Conservation (phyloP, 176 grass and related monocot species). For the Elymus sibiricus region DNA sequence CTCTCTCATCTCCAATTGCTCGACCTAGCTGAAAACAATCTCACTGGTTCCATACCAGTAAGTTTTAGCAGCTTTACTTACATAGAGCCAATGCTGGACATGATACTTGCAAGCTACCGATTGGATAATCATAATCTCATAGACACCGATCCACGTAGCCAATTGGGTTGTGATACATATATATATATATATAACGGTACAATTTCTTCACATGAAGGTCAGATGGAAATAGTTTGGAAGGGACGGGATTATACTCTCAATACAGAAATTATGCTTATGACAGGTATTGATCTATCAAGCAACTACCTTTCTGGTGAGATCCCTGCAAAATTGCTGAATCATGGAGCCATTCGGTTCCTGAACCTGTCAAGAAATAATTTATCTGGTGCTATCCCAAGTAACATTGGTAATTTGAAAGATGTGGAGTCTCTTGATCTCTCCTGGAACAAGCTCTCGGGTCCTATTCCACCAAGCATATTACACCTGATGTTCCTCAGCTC, state of each 20-base stretch:
- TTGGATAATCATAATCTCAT: neutral
- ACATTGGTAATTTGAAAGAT: neutral
- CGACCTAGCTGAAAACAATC: slow-evolving; percentile 33
- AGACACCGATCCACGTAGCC: too few species aligned
- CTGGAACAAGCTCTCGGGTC: slow-evolving; percentile 10
- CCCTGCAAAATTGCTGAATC: neutral
- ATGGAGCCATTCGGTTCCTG: neutral
- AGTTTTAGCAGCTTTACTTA: neutral
- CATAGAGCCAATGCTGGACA: neutral
- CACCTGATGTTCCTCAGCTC: neutral
- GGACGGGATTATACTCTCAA: neutral
- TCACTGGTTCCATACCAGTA: slow-evolving; percentile 3
- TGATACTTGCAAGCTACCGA: neutral
- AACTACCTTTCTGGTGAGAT: slow-evolving; percentile 28
- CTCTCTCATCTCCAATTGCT: slow-evolving; percentile 22
- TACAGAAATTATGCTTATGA: neutral
- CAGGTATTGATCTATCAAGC: slow-evolving; percentile 24
- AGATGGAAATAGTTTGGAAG: slow-evolving; percentile 2
- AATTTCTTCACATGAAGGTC: neutral
- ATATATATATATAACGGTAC: neutral
- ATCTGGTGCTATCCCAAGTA: neutral
- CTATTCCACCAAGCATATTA: slow-evolving; percentile 19
- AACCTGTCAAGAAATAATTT: slow-evolving; percentile 18
- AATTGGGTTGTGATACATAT: too few species aligned
- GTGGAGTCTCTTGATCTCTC: slow-evolving; percentile 24